Conservation (phyloP, 768 basidiomycete species). For the Lactarius psammicola region DNA sequence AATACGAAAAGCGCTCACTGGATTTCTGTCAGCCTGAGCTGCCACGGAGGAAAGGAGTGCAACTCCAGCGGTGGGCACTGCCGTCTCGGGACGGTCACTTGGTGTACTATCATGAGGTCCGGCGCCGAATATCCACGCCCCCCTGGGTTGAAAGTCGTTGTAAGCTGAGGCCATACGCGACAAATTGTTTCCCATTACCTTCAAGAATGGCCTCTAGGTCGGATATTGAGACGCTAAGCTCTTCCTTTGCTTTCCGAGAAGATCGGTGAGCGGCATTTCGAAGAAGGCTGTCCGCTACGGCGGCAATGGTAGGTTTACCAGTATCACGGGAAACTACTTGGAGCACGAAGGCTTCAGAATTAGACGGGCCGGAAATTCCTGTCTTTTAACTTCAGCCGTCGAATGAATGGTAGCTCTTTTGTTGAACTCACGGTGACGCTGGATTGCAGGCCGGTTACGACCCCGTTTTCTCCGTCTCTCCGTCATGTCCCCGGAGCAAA, state of each 20-base stretch:
- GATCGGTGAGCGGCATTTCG: slow-evolving; percentile 8
- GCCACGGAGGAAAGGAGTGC: slow-evolving; percentile 82
- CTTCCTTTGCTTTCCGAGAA: slow-evolving; percentile 8
- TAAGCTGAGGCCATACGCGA: not conserved
- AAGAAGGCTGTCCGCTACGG: slow-evolving; percentile 23
- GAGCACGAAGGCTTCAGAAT: slow-evolving; percentile 15
- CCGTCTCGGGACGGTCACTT: slow-evolving; percentile 42
- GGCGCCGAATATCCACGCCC: slow-evolving; percentile 59
- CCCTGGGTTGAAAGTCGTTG: slow-evolving; percentile 37
- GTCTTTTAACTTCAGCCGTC: slow-evolving; percentile 2
- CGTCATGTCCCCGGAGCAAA: not conserved
- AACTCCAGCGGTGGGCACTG: slow-evolving; percentile 56
- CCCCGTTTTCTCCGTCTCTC: slow-evolving; percentile 14
- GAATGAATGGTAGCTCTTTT: not conserved
- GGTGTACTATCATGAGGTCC: slow-evolving; percentile 76
- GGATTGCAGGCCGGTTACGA: slow-evolving; percentile 20
- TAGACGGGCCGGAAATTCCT: slow-evolving; percentile 8
- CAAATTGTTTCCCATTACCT: slow-evolving; percentile 41
- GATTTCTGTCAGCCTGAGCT: slow-evolving; percentile 77
- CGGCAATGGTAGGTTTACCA: slow-evolving; percentile 28
- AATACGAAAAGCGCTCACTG: slow-evolving; percentile 49
- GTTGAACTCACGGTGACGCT: slow-evolving; percentile 23
- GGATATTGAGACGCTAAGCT: slow-evolving; percentile 40
- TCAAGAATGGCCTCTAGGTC: slow-evolving; percentile 53
- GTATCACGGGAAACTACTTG: slow-evolving; percentile 27